phyloP scores from a whole-genome alignment of 2,329 filamentous ascomycete species.

The Aspergillus neotritici region DNA sequence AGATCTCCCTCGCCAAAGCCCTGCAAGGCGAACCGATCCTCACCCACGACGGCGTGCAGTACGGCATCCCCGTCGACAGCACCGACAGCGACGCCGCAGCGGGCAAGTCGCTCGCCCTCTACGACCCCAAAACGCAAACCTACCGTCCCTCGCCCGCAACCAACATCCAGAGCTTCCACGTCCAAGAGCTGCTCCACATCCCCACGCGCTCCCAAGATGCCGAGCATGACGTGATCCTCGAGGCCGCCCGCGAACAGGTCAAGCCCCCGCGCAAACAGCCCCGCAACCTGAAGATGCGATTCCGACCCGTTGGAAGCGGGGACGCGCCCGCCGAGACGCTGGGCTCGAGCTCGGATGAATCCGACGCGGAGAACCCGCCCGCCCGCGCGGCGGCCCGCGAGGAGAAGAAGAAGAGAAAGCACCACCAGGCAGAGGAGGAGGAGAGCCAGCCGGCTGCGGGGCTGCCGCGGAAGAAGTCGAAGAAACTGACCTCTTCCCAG shows the following conservation, averaged over 20 bases:
- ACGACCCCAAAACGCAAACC: slow-evolving; percentile 31
- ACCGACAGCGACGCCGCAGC: slow-evolving; percentile 23
- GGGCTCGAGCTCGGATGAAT: slow-evolving; percentile 34
- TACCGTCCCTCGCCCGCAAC: slow-evolving; percentile 24
- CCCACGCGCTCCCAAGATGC: slow-evolving; percentile 20
- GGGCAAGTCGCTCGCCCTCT: slow-evolving; percentile 33
- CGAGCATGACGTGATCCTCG: slow-evolving; percentile 17
- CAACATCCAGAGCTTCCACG: slow-evolving; percentile 30
- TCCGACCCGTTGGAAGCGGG: slow-evolving; percentile 38
- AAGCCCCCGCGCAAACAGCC: slow-evolving; percentile 39
- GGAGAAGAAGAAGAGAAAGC: slow-evolving; percentile 37
- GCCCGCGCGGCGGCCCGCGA: slow-evolving; percentile 31
- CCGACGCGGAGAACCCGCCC: slow-evolving; percentile 28
- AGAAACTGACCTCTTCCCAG: slow-evolving; percentile 28
- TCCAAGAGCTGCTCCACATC: slow-evolving; percentile 34
- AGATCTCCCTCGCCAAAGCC: slow-evolving; percentile 39
- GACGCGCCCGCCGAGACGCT: slow-evolving; percentile 28
- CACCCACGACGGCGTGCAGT: slow-evolving; percentile 38
- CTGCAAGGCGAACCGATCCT: slow-evolving; percentile 39
- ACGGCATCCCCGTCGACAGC: slow-evolving; percentile 35
- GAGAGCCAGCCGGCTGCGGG: slow-evolving; percentile 15
- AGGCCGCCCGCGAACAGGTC: slow-evolving; percentile 23
- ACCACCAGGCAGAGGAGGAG: slow-evolving; percentile 27
- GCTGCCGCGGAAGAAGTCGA: slow-evolving; percentile 36
- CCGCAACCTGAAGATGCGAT: slow-evolving; percentile 42